These are phyloP conservation scores for Candida sakaeoensis DNA, from an alignment of 805 yeast species.

Conservation along the genomic window DNA sequence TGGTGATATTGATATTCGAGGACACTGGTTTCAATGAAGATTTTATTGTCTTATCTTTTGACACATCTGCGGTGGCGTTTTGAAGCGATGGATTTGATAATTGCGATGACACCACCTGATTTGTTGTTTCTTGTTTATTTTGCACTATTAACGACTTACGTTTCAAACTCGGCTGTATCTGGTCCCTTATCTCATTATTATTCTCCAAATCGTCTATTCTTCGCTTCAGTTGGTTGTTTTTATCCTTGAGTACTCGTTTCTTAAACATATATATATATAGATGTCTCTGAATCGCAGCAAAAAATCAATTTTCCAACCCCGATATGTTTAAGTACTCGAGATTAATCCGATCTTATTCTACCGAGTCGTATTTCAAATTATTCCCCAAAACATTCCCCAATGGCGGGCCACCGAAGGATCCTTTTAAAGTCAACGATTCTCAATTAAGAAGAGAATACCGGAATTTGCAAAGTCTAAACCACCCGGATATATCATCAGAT, in stretches of 20 bases:
- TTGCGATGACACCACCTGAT: neutral
- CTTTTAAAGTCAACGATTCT: slow-evolving; percentile 54
- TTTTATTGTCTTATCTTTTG: neutral
- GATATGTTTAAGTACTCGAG: neutral
- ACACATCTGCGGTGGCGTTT: slow-evolving; percentile 1
- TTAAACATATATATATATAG: no score
- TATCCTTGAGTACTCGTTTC: slow-evolving; percentile 19
- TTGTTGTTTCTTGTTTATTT: neutral
- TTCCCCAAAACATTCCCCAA: slow-evolving; percentile 75
- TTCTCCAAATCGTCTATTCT: slow-evolving; percentile 1
- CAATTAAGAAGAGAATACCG: slow-evolving; percentile 73
- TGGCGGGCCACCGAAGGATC: slow-evolving; percentile 59
- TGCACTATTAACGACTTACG: neutral
- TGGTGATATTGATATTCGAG: slow-evolving; percentile 54
- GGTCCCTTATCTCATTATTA: neutral
- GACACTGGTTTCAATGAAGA: slow-evolving; percentile 28
- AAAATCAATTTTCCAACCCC: neutral
- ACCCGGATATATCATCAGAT: slow-evolving; percentile 66
- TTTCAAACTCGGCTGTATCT: neutral
- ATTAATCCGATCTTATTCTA: slow-evolving; percentile 3
- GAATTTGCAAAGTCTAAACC: slow-evolving; percentile 64
- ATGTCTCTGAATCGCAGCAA: no score
- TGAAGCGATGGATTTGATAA: slow-evolving; percentile 1
- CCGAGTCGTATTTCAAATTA: slow-evolving; percentile 46
- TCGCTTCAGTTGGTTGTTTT: neutral